Base-by-base conservation (phyloP, 192 early-diverging fungal genomes). In the Paraglomus occultum region DNA sequence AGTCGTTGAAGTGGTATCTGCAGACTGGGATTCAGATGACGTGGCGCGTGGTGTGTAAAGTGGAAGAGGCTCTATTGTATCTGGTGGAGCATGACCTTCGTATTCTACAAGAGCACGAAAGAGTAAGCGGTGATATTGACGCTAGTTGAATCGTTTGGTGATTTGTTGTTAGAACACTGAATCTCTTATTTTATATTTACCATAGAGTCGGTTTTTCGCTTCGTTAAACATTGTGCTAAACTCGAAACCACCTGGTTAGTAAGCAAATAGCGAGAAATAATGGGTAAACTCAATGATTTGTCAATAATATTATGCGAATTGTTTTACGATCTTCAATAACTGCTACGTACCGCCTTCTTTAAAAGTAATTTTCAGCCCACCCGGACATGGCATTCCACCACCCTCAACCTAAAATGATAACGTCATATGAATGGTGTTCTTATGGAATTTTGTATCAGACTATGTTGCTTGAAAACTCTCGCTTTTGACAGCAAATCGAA, bases 351-450 rank as follows among this genome's bases (percentile, higher is more conserved):
- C 84, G 40, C 84, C 84, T 50, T 81, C 77, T 55, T 79, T 83
- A 48, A 86, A 86, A 6, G 78, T 80, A 12, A 79, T 59, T 61
- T 83, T 79, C 17, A 85, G 14, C 48, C 72, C 20, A 9, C 76
- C 84, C 4, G 65, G 58, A 15, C 73, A 51, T 46, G 72, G 20
- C 11, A 86, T 62, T 45, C 84, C 84, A 43, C 84, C 84, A 53
- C 76, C 76, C 8, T 70, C 69, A 14, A 85, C 78, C 71, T 78
- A 55, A 50, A 42, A 12, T 39, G 15, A 9, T n/a, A 17, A 43
- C n/a, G 69, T 8, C 18, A 15, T 42, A 49, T 17, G 45, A 14
- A 53, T 20, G 55, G 14, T 58, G 50, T 20, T 43, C 20, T 59
- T 23, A 6, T 31, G 31, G 31, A 3, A 2, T 31, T 31, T 31